These are phyloP conservation scores for Cyberlindnera mycetangii DNA, from an alignment of 805 yeast species.

Conservation along the genomic window DNA sequence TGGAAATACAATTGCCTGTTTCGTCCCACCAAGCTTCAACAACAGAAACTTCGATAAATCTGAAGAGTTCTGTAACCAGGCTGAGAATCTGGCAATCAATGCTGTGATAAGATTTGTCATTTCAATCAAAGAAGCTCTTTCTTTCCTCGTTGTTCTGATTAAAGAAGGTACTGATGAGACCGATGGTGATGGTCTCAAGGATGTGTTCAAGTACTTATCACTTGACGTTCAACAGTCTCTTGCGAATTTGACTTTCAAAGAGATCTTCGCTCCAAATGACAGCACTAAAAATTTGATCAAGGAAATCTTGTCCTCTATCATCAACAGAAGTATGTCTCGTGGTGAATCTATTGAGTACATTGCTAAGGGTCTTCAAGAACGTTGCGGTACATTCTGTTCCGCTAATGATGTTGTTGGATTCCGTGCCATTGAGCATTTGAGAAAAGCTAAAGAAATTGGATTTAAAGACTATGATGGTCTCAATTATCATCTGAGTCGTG, in stretches of 20 bases:
- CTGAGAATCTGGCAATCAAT: constrained; percentile 86
- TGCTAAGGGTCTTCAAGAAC: constrained; percentile 82
- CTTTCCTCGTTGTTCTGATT: constrained; percentile 76
- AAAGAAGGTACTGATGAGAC: constrained; percentile 56
- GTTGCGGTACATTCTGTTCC: constrained; percentile 94
- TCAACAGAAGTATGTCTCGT: constrained; percentile 80
- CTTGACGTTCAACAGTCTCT: constrained; percentile 67
- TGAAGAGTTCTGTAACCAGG: constrained; percentile 73
- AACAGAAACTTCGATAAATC: constrained; percentile 31
- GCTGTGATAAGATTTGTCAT: constrained; percentile 71
- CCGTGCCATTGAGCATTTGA: constrained; percentile 88
- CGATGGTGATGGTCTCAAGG: constrained; percentile 38
- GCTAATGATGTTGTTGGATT: constrained; percentile 90
- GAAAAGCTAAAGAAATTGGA: constrained; percentile 78
- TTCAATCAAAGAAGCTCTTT: constrained; percentile 83
- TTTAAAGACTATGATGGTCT: constrained; percentile 67
- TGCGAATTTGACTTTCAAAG: constrained; percentile 64
- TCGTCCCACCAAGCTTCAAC: constrained; percentile 53
- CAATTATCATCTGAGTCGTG: constrained; percentile 63
- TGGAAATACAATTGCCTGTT: constrained; percentile 58
- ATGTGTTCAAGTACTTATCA: constrained; percentile 66
- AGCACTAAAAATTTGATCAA: constrained; percentile 58
- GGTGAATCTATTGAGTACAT: constrained; percentile 94
- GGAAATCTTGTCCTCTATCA: constrained; percentile 84
- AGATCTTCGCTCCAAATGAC: constrained; percentile 69